Base-by-base conservation (phyloP, 1,139 yeast genomes). In the Suhomyces bokatorum region DNA sequence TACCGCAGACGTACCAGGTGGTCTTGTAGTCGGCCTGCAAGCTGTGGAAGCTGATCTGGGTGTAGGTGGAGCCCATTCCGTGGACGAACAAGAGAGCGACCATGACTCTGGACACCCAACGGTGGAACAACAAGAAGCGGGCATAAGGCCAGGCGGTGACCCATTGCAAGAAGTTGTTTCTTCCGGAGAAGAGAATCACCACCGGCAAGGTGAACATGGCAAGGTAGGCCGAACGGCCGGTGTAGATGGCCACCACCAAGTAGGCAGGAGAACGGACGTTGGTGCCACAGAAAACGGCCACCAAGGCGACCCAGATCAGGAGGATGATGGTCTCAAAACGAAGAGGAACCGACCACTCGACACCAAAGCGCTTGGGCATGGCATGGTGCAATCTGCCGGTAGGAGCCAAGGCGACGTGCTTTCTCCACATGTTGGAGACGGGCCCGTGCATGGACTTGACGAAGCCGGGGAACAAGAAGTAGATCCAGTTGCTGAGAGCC, bases 261-360 rank as follows among this genome's bases (percentile, higher is more conserved):
- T 24, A 52, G 54, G 47, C 70, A 69, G 20, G 65, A 64, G 45
- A 59, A 60, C 66, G 61, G 59, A 70, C 79, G 37, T 73, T 67
- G 30, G 72, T 62, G 13, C 70, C 62, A 45, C 67, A 50, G 38
- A 79, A 66, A 16, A 79, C 66, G 10, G 75, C 47, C 34, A 74
- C 69, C 45, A 83, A 60, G 2, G 71, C 57, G 10, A 78, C 83
- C 9, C 77, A 66, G 10, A 64, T 50, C 14, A 84, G 64, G 3
- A 52, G 47, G 37, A 58, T 46, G 11, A 62, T 42, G 7, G 58
- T 39, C 60, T 85, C 95, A 48, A 78, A 65, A 46, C 95, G 73
- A 0, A 90, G 79, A 0, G 96, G 96, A 9, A 83, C 60, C 32
- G 75, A 34, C 68, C 24, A 64, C 46, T 6, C 64, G 58, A 24